These are phyloP conservation scores for Ilyonectria mors-panacis DNA, from an alignment of 2,329 filamentous ascomycete species.

Conservation along the genomic window DNA sequence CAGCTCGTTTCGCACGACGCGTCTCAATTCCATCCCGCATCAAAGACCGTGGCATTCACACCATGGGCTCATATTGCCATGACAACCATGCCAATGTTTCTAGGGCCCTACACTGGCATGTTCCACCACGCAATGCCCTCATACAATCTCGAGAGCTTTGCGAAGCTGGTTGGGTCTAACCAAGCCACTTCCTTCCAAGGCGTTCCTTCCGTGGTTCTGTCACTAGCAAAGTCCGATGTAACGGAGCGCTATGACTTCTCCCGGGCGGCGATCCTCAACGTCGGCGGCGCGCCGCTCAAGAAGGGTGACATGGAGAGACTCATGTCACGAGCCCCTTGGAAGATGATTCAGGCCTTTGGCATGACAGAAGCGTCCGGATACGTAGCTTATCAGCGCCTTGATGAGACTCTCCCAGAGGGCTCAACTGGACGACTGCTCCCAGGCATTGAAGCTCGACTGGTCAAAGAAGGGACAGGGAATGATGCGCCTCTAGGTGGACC, in stretches of 20 bases:
- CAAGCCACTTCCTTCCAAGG: conserved; percentile 58
- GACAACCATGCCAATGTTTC: conserved; percentile 61
- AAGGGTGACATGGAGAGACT: conserved; percentile 52
- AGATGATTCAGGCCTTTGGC: conserved; percentile 59
- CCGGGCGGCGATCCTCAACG: conserved; percentile 53
- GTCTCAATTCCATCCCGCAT: conserved; percentile 52
- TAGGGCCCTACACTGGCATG: conserved; percentile 61
- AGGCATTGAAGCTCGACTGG: conserved; percentile 57
- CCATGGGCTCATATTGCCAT: conserved; percentile 62
- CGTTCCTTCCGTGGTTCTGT: conserved; percentile 56
- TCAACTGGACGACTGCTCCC: conserved; percentile 56
- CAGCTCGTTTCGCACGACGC: conserved; percentile 57
- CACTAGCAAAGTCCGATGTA: conserved; percentile 55
- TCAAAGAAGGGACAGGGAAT: conserved; percentile 54
- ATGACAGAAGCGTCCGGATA: conserved; percentile 63
- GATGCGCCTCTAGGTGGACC: conserved; percentile 55
- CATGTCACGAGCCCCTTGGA: conserved; percentile 53
- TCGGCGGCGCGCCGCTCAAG: conserved; percentile 55
- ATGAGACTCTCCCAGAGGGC: conserved; percentile 52
- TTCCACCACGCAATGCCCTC: conserved; percentile 60
- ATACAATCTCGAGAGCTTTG: conserved; percentile 55
- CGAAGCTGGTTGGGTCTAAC: conserved; percentile 52
- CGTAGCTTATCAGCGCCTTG: conserved; percentile 57
- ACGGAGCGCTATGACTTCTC: conserved; percentile 56
- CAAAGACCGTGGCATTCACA: conserved; percentile 58